Evolutionary conservation across 768 basidiomycete genomes (phyloP), one percentile per base, ranked within the genome.

Genomic region (Galerina sulciceps): DNA sequence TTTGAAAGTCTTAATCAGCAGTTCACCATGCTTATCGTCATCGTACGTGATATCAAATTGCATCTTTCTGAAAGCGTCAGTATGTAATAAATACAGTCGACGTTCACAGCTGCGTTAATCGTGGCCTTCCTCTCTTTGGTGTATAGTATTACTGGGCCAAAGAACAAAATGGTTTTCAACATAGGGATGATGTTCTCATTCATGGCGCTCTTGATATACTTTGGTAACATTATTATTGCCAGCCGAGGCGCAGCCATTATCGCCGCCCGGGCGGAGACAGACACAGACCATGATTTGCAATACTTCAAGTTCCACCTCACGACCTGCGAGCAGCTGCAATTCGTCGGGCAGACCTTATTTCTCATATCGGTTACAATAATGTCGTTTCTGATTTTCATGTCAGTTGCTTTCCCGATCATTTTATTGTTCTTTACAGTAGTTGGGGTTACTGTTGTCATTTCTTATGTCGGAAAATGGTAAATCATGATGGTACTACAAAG

Each of bases 311-410:
- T 68, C 53, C 71, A 71, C 41, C 65, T 73, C 10, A 60, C 50
- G 8, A 61, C 71, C 4, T 74, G 70, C 57, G 71, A 70, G 41
- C 73, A 76, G 41, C 66, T 76, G 23, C 74, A 76, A 53, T 60
- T 73, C 10, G 44, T 71, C 3, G 73, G 67, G 1, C 71, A 67
- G 2, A 17, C 70, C 1, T 43, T 74, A n/a, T 71, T 73, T 45
- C 53, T 70, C 18, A 60, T 73, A 1, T 61, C 74, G 1, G 57
- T 72, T 13, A 26, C 65, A 23, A 62, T 72, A 35, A 57, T 73
- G 52, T 65, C 64, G 13, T 76, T 74, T 58, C 56, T 70, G 35
- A 69, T 74, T 22, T 76, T 74, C 43, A 60, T 62, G 10, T 65
- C 66, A 1, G n/a, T 73, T 31, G 64, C 65, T 10, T 73, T 69